Base-by-base conservation (phyloP, 1,139 yeast species). In the Saccharomyces hybrid region DNA sequence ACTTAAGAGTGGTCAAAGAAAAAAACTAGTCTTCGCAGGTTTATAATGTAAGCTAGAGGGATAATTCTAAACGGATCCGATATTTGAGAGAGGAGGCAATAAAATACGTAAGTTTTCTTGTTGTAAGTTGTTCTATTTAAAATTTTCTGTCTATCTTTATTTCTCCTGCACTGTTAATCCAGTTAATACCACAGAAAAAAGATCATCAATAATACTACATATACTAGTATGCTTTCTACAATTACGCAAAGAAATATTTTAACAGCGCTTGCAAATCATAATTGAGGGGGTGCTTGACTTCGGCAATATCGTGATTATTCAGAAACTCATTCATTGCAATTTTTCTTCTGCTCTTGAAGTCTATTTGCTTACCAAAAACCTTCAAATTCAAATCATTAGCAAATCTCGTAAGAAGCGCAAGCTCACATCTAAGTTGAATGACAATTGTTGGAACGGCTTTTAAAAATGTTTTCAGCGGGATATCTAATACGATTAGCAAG, bases 381-480 rank as follows among this genome's bases (percentile, higher is more conserved):
- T 62, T 60, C 52, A 65, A 56, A 44, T 61, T 68, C 2, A 71
- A 51, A n/a, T 61, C 56, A 46, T 66, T 59, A 5, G 67, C 68
- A 58, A 72, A 72, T 48, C 62, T 59, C n/a, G 58, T 52, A 49
- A 63, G 64, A 14, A 60, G 49, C 29, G 68, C 67, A 41, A 66
- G 68, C 54, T 67, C 67, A 47, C 60, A 59, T 42, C 65, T 59
- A 11, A 68, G 49, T 51, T 59, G 58, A 7, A 69, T 68, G 14
- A 64, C 64, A 3, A 64, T 58, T 29, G 65, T 51, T 5, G 71
- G 62, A 13, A 66, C 50, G 49, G 60, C 64, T 41, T 60, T 59
- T 13, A 65, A 58, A n/a, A 70, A 52, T 46, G 64, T 62, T n/a
- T 65, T 54, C 8, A 64, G 57, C 13, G 74, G 73, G 11, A 67